A percentile compares a stretch with the other conserved stretches of the same genome.
These are phyloP conservation scores for Carallia pectinifolia DNA, from an alignment of 345 rosid genomes.

Conservation along the genomic window DNA sequence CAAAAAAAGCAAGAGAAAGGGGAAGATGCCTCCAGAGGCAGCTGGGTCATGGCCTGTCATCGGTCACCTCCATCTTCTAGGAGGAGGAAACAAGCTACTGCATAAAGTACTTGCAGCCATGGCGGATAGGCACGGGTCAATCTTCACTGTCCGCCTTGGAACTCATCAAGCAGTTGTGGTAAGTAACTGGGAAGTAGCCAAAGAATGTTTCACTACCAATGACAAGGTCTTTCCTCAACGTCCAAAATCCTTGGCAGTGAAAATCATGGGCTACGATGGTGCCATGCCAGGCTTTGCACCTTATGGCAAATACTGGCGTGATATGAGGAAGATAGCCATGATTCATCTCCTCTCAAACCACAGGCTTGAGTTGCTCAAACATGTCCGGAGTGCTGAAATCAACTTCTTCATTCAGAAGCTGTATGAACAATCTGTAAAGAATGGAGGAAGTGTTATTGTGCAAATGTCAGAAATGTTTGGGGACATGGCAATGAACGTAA, in stretches of 20 bases:
- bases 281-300: constrained; percentile 32
- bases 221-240: constrained; percentile 29
- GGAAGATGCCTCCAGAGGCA: constrained; percentile 26
- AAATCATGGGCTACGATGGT: constrained; percentile 33
- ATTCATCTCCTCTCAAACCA: constrained; percentile 33
- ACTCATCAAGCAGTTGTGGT: constrained; percentile 20
- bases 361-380: constrained; percentile 34
- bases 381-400: constrained; percentile 20
- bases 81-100: constrained; percentile 15
- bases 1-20: constrained; percentile 6
- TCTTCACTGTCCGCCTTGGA: constrained; percentile 33
- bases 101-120: constrained; percentile 26
- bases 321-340: constrained; percentile 29
- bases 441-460: constrained; percentile 18
- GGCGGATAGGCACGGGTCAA: constrained; percentile 25
- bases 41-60: constrained; percentile 33
- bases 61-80: constrained; percentile 34
- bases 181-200: constrained; percentile 30
- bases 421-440: constrained; percentile 16
- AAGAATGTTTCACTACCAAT: constrained; percentile 33
- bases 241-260: constrained; percentile 16
- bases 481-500: constrained; percentile 27
- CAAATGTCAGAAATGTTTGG: constrained; percentile 28
- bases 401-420: constrained; percentile 20
- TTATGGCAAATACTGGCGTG: constrained; percentile 36